Evolutionary conservation across 805 yeast genomes (phyloP).

Genomic region (Naumovozyma baii): DNA sequence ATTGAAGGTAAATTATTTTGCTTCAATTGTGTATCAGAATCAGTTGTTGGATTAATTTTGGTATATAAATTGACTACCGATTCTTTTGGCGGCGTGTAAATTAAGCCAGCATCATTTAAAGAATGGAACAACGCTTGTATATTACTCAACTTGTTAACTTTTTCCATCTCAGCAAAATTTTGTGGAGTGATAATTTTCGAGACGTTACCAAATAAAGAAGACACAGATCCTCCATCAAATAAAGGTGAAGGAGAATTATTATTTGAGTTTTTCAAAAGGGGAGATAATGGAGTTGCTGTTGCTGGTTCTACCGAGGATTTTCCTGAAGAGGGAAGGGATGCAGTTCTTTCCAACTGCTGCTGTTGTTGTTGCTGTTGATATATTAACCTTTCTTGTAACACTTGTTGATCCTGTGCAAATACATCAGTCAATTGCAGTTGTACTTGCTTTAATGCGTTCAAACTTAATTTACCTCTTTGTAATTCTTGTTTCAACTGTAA

Average conservation of each 20-base stretch:
- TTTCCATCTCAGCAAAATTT: conserved; percentile 13
- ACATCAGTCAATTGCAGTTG: conserved; percentile 34
- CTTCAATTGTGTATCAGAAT: background rate
- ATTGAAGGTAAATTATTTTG: conserved; percentile 17
- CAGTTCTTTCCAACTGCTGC: conserved; percentile 18
- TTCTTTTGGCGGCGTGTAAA: conserved; percentile 20
- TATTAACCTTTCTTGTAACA: conserved; percentile 18
- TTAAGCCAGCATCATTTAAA: conserved; percentile 16
- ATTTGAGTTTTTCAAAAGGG: conserved; percentile 2
- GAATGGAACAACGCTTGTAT: conserved; percentile 16
- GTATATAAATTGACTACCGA: conserved; percentile 23
- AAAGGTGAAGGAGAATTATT: background rate
- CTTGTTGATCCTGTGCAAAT: conserved; percentile 32
- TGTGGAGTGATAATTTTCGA: conserved; percentile 8
- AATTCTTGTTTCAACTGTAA: conserved; percentile 30
- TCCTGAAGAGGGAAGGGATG: conserved; percentile 15
- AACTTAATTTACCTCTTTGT: conserved; percentile 27
- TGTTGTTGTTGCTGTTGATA: conserved; percentile 24
- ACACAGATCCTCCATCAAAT: conserved; percentile 2
- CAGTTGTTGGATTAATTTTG: conserved; percentile 11
- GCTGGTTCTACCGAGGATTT: conserved; percentile 11
- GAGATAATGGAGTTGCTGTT: conserved; percentile 7
- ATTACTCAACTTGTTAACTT: conserved; percentile 11
- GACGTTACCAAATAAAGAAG: conserved; percentile 17
- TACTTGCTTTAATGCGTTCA: conserved; percentile 26